A percentile compares a stretch with the other conserved stretches of the same genome.
Conservation (phyloP, 371 early-diverging fungal species). For the Thermomucor indicae-seudaticae region DNA sequence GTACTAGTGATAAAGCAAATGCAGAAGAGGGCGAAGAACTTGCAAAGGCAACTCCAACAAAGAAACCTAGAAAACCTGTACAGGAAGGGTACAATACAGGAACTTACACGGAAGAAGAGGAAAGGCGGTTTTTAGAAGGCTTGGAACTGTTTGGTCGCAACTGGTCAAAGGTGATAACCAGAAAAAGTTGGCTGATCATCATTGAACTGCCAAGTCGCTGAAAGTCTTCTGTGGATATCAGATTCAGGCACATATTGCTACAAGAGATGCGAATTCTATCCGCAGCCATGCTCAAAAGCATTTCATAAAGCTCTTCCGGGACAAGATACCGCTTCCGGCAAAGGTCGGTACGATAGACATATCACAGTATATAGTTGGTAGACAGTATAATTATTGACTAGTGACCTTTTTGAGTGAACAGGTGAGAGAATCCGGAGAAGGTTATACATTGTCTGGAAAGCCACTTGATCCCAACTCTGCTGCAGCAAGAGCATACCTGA, state of each 20-base stretch:
- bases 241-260: slow-evolving; percentile 69
- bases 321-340: slow-evolving; percentile 71
- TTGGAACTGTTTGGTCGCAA: slow-evolving; percentile 78
- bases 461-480: slow-evolving; percentile 85
- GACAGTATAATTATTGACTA: not conserved
- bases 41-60: too few species aligned
- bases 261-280: slow-evolving; percentile 79
- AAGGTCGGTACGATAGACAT: slow-evolving; percentile 44
- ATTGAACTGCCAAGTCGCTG: too few species aligned
- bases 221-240: too few species aligned
- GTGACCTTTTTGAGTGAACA: slow-evolving; percentile 7
- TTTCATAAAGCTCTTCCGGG: slow-evolving; percentile 84
- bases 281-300: slow-evolving; percentile 90
- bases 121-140: slow-evolving; percentile 68
- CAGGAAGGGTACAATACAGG: slow-evolving; percentile 64
- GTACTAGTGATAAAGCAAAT: slow-evolving; percentile 19
- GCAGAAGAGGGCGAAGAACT: too few species aligned
- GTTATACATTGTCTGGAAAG: slow-evolving; percentile 86
- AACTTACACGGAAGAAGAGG: slow-evolving; percentile 76
- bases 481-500: slow-evolving; percentile 78
- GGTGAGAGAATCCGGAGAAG: slow-evolving; percentile 74
- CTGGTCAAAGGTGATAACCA: slow-evolving; percentile 61
- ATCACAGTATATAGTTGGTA: not conserved
- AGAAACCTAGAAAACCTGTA: slow-evolving; percentile 40
- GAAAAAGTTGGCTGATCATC: too few species aligned